Percentiles rank a stretch among this genome's conserved stretches.
Evolutionary conservation across 179 eudicot species (phyloP).

Genomic region (Monotropa hypopitys): DNA sequence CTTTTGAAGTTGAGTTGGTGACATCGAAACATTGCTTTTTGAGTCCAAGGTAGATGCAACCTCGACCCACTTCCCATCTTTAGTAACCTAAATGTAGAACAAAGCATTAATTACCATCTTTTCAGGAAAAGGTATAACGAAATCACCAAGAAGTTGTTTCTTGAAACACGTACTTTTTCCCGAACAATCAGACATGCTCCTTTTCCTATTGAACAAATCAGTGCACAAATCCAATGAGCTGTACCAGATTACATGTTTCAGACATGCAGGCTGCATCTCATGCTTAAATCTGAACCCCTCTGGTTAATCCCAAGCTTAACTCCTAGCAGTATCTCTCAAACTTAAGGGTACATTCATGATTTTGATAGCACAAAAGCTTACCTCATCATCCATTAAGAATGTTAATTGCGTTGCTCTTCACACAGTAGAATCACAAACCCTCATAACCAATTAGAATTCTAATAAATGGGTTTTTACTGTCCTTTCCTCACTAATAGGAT

Average conservation of each 20-base stretch:
- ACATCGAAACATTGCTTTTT: conserved; percentile 8
- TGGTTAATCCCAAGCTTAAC: no score
- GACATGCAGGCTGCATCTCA: background rate
- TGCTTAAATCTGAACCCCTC: background rate
- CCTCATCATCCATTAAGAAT: background rate
- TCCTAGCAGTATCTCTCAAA: background rate
- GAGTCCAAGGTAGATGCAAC: conserved; percentile 18
- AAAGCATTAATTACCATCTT: background rate
- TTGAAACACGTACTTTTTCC: background rate
- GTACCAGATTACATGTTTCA: background rate
- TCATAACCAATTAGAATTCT: background rate
- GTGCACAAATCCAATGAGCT: background rate
- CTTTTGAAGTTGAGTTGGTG: conserved; percentile 24
- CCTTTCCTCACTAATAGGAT: background rate
- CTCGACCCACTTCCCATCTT: conserved; percentile 27
- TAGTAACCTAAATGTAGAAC: conserved; percentile 22
- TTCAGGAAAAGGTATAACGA: background rate
- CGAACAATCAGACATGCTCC: background rate
- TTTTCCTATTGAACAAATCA: background rate
- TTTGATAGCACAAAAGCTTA: background rate
- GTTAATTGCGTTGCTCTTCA: background rate
- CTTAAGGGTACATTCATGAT: background rate
- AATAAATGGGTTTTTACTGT: background rate
- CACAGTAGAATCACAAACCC: background rate
- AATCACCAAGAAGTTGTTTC: background rate